A percentile compares a stretch with the other conserved stretches of the same genome.
Evolutionary conservation across 768 basidiomycete species (phyloP).

Genomic region (Guyanaporus albipodus): DNA sequence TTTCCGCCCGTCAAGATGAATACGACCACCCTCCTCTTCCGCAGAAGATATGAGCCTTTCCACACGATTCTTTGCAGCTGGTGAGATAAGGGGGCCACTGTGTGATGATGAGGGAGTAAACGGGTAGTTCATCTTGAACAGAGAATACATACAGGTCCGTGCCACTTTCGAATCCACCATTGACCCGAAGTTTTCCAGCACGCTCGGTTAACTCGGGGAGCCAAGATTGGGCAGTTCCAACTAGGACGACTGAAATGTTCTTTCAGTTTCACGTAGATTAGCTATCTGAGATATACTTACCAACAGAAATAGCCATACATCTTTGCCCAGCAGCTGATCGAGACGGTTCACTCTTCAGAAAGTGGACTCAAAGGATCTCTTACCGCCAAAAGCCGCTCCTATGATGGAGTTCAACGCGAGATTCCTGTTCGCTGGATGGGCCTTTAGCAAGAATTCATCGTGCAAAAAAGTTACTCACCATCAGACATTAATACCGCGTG

Average conservation of each 20-base stretch:
- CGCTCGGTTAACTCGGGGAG: constrained; percentile 83
- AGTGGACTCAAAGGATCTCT: constrained; percentile 21
- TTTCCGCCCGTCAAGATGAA: constrained; percentile 82
- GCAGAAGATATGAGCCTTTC: constrained; percentile 69
- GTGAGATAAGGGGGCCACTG: constrained; percentile 80
- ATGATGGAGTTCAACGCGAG: constrained; percentile 86
- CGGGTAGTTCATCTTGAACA: not conserved
- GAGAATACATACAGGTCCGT: constrained; percentile 63
- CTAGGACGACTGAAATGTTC: constrained; percentile 55
- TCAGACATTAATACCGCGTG: constrained; percentile 93
- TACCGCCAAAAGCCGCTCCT: constrained; percentile 91
- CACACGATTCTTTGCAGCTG: constrained; percentile 75
- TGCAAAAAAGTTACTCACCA: constrained; percentile 44
- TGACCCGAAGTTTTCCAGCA: constrained; percentile 73
- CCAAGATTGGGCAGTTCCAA: constrained; percentile 79
- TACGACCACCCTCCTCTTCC: constrained; percentile 76
- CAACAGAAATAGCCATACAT: constrained; percentile 95
- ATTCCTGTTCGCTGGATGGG: constrained; percentile 76
- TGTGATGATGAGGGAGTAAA: constrained; percentile 1
- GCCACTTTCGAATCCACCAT: constrained; percentile 85
- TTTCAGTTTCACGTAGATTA: not conserved
- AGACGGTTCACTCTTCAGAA: constrained; percentile 21
- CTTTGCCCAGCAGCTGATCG: constrained; percentile 85
- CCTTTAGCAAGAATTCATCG: not conserved
- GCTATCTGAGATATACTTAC: constrained; percentile 37